These are phyloP conservation scores for Acanthamoeba pearcei DNA, from an alignment of 208 protist species.

Conservation along the genomic window DNA sequence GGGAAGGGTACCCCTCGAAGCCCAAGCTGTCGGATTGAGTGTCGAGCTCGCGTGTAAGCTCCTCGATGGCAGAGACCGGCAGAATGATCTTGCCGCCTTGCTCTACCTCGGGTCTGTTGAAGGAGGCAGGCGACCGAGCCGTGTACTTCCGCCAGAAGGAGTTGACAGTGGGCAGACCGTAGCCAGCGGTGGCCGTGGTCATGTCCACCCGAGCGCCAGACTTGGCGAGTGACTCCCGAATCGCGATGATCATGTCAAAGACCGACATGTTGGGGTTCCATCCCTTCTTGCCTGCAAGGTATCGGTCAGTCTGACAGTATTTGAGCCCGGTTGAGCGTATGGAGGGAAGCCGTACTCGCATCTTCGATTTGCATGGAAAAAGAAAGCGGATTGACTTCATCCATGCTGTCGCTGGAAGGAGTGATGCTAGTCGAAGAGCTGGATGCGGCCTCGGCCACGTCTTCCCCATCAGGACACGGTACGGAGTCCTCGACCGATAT, in stretches of 20 bases:
- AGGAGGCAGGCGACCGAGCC: neutral
- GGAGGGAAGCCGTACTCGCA: neutral
- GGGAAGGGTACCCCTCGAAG: constrained; percentile 9
- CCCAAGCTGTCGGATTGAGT: constrained; percentile 41
- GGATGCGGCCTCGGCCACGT: neutral
- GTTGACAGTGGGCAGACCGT: constrained; percentile 68
- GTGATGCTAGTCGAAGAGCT: constrained; percentile 22
- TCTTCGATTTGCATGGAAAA: constrained; percentile 60
- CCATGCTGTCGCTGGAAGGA: constrained; percentile 12
- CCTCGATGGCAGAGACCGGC: constrained; percentile 56
- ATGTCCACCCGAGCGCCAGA: constrained; percentile 63
- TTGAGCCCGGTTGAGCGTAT: neutral
- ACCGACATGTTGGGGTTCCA: constrained; percentile 55
- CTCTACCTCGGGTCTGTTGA: constrained; percentile 55
- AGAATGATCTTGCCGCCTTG: constrained; percentile 69
- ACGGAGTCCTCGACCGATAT: constrained; percentile 62
- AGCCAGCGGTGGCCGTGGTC: constrained; percentile 27
- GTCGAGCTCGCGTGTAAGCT: constrained; percentile 36
- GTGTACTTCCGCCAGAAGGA: constrained; percentile 48
- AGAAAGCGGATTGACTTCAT: constrained; percentile 57
- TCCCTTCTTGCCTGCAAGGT: constrained; percentile 18
- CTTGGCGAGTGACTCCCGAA: constrained; percentile 28
- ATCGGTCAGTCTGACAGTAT: neutral
- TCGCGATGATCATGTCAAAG: constrained; percentile 21
- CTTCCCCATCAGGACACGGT: neutral